Evolutionary conservation across 1,284 basidiomycete genomes (phyloP).

Genomic region (Ganoderma leucocontextum): DNA sequence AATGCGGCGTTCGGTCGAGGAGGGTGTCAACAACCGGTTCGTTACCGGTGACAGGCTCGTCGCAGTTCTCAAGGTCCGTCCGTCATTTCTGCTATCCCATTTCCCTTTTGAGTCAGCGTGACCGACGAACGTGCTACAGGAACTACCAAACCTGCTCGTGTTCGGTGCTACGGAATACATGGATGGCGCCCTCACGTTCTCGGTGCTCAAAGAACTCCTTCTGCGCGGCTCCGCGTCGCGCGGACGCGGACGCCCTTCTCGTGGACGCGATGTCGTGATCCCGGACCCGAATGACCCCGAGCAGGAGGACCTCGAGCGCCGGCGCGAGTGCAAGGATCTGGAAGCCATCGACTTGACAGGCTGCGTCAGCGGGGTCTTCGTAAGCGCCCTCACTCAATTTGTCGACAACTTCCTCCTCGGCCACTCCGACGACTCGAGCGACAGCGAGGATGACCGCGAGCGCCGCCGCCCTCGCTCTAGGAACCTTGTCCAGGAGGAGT

Average conservation of each 20-base stretch:
- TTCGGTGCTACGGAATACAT: constrained; percentile 97
- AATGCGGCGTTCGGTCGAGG: constrained; percentile 90
- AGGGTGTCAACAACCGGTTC: constrained; percentile 89
- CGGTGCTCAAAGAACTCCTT: constrained; percentile 87
- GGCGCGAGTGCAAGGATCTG: constrained; percentile 81
- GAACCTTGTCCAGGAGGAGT: constrained; percentile 53
- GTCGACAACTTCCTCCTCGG: constrained; percentile 75
- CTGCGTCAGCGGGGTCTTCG: constrained; percentile 91
- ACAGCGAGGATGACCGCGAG: constrained; percentile 51
- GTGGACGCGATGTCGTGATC: constrained; percentile 62
- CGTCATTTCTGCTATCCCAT: background rate
- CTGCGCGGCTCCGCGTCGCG: constrained; percentile 79
- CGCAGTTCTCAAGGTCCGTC: constrained; percentile 78
- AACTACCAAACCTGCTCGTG: constrained; percentile 82
- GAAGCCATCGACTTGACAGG: constrained; percentile 94
- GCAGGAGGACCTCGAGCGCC: constrained; percentile 76
- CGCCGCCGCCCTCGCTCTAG: constrained; percentile 45
- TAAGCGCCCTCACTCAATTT: constrained; percentile 85
- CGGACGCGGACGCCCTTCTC: constrained; percentile 73
- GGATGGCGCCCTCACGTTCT: constrained; percentile 86
- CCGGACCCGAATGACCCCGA: constrained; percentile 61
- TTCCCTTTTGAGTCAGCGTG: background rate
- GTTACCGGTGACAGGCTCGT: constrained; percentile 91
- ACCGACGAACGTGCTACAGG: constrained; percentile 52
- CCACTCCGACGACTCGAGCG: constrained; percentile 54